Base-by-base conservation (phyloP, 306 rosid genomes). In the Citrullus amarus region DNA sequence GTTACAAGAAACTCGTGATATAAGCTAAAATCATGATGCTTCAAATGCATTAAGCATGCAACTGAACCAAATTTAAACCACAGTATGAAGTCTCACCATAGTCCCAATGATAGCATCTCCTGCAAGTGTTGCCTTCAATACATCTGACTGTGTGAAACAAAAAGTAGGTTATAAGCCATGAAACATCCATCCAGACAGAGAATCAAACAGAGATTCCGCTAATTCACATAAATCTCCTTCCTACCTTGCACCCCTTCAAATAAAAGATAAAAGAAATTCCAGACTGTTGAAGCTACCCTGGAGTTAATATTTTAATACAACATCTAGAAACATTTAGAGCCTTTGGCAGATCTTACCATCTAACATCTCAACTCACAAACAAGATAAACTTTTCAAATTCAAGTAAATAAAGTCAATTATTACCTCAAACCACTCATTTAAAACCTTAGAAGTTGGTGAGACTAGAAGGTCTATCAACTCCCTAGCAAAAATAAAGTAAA, bases 391-490 rank as follows among this genome's bases (percentile, higher is more conserved):
- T 8, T 34, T 25, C 54, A 44, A 46, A 80, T 73, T 54, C 41
- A 46, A 17, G 53, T 28, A 20, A 63, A 67, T 11, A 2, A 39
- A 18, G 25, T 38, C 16, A 8, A 41, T 69, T 67, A 67, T 84
- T 80, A 92, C 97, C 92, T 90, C 93, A 84, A 92, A 92, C 96
- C 96, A 88, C 81, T 87, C 86, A 55, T 90, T 88, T 86, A 92
- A 84, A 80, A 86, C 88, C 76, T 92, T 90, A 66, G 93, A 87
- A 50, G 95, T 89, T 16, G 97, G 96, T 60, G 95, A 86, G 66
- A 92, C 65, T 72, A 92, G 81, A 79, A 90, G 91, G 83, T 88
- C 93, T 88, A 88, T 56, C 74, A 90, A 89, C 79, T 86, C 88
- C 84, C 96, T 92, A 87, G 81, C 83, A 85, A 77, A 84, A 72